These are phyloP conservation scores for Paramecium pentaurelia DNA, from an alignment of 73 alveolate species.

Conservation along the genomic window DNA sequence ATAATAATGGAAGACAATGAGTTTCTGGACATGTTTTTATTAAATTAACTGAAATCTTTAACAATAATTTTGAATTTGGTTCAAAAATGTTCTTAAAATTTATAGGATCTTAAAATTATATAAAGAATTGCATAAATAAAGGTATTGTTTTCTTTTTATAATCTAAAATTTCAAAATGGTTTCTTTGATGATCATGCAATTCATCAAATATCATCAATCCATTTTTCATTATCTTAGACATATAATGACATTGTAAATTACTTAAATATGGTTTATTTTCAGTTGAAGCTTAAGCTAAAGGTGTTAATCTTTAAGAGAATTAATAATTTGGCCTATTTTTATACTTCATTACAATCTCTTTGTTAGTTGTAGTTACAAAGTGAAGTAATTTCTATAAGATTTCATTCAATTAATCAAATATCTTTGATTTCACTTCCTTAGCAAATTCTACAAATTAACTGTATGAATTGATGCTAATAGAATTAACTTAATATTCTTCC, in stretches of 20 bases:
- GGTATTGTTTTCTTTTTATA: conserved; percentile 16
- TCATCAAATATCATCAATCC: conserved; percentile 31
- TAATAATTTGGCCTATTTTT: not conserved
- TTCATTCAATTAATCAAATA: conserved; percentile 18
- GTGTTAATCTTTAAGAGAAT: not conserved
- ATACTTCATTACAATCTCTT: not conserved
- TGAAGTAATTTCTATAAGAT: not conserved
- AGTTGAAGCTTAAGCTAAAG: not conserved
- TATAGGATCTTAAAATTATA: not conserved
- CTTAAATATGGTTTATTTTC: not conserved
- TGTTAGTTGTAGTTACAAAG: not conserved
- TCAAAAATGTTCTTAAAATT: conserved; percentile 33
- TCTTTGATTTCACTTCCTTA: not conserved
- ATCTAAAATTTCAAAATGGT: conserved; percentile 24
- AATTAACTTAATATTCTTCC: conserved; percentile 32
- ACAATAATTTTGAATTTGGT: not conserved
- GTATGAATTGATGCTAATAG: not conserved
- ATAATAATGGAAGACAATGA: not conserved
- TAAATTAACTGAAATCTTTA: not conserved
- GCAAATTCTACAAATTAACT: not conserved
- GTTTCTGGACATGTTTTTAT: conserved; percentile 31
- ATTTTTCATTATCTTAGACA: conserved; percentile 19
- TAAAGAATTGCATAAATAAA: not conserved
- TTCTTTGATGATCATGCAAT: conserved; percentile 13
- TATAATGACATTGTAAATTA: conserved; percentile 5